These are phyloP conservation scores for Pseudogymnoascus sp. DNA, from an alignment of 2,329 filamentous ascomycete species.

Conservation along the genomic window DNA sequence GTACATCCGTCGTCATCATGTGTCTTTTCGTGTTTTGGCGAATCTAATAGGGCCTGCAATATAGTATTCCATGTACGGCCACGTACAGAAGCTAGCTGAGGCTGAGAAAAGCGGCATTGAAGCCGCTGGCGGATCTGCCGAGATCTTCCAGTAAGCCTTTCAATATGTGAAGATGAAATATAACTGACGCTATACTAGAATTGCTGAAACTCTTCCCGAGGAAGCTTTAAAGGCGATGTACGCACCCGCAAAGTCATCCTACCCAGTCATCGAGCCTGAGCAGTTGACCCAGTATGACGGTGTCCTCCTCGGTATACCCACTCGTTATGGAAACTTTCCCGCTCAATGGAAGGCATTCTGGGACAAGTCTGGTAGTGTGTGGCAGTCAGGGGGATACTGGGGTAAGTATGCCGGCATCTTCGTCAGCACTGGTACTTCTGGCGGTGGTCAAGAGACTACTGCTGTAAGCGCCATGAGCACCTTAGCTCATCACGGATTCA, in stretches of 20 bases:
- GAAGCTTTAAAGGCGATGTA: slow-evolving; percentile 88
- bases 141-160: slow-evolving; percentile 77
- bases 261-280: slow-evolving; percentile 52
- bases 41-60: background rate
- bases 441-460: slow-evolving; percentile 91
- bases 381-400: slow-evolving; percentile 66
- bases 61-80: slow-evolving; percentile 91
- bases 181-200: slow-evolving; percentile 34
- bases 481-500: slow-evolving; percentile 84
- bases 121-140: slow-evolving; percentile 71
- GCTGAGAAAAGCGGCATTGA: slow-evolving; percentile 87
- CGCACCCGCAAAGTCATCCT: slow-evolving; percentile 66
- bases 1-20: slow-evolving; percentile 9
- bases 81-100: slow-evolving; percentile 75
- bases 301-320: slow-evolving; percentile 90
- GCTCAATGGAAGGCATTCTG: slow-evolving; percentile 92
- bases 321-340: slow-evolving; percentile 94
- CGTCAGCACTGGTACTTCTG: slow-evolving; percentile 72
- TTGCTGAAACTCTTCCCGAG: slow-evolving; percentile 75
- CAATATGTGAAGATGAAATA: no score
- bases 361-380: slow-evolving; percentile 79
- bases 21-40: background rate
- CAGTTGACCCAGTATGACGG: slow-evolving; percentile 71
- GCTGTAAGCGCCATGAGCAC: slow-evolving; percentile 75
- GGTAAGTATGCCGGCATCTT: slow-evolving; percentile 92